These are phyloP conservation scores for Fusarium tanahbumbuense DNA, from an alignment of 2,329 filamentous ascomycete genomes.

Conservation along the genomic window DNA sequence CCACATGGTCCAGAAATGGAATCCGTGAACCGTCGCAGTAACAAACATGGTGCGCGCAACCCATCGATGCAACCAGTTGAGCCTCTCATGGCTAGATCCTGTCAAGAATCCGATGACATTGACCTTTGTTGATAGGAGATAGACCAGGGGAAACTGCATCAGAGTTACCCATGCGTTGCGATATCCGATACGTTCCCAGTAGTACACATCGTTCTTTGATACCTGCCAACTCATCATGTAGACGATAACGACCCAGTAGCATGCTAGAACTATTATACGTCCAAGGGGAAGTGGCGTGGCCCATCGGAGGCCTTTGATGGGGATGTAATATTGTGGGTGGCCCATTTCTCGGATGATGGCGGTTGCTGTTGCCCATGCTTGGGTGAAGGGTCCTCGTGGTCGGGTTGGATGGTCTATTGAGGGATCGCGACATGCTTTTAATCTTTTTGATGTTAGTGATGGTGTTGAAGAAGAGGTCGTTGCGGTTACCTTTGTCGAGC, in stretches of 20 bases:
- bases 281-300: slow-evolving; percentile 69
- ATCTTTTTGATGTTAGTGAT: slow-evolving; percentile 48
- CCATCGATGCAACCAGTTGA: slow-evolving; percentile 82
- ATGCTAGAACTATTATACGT: slow-evolving; percentile 63
- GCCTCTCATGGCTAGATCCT: slow-evolving; percentile 73
- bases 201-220: slow-evolving; percentile 64
- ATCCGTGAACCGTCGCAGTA: slow-evolving; percentile 76
- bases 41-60: slow-evolving; percentile 75
- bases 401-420: slow-evolving; percentile 64
- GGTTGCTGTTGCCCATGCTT: slow-evolving; percentile 69
- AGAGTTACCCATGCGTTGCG: slow-evolving; percentile 75
- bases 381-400: slow-evolving; percentile 59
- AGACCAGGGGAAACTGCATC: slow-evolving; percentile 73
- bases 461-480: rapidly evolving
- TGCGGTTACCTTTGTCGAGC: slow-evolving; percentile 54
- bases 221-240: slow-evolving; percentile 66
- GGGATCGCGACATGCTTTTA: slow-evolving; percentile 58
- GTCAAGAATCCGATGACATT: slow-evolving; percentile 69
- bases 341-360: slow-evolving; percentile 67
- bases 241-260: slow-evolving; percentile 69
- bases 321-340: slow-evolving; percentile 66
- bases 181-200: slow-evolving; percentile 74
- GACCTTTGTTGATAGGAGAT: slow-evolving; percentile 70
- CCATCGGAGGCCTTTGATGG: slow-evolving; percentile 62
- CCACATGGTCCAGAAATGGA: slow-evolving; percentile 76